Percentiles rank a stretch among this genome's conserved stretches.
Evolutionary conservation across 495 filamentous ascomycete species (phyloP).

Genomic region (Schizothecium vesticola): DNA sequence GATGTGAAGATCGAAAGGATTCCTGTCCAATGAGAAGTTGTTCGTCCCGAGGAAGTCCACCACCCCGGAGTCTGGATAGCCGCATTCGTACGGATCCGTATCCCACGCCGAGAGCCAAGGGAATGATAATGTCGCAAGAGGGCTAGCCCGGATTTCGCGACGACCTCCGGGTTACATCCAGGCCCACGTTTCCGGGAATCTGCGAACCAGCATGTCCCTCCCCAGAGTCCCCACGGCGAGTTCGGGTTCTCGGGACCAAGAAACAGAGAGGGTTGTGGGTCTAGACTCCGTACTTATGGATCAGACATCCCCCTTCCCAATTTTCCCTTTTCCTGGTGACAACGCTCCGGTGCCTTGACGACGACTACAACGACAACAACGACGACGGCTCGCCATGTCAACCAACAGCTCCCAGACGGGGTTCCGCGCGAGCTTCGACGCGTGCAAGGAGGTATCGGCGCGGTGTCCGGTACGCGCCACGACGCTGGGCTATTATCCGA

Average conservation of each 20-base stretch:
- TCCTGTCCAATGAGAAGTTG: not conserved
- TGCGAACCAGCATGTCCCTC: not conserved
- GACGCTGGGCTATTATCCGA: conserved; percentile 65
- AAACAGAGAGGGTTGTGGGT: not conserved
- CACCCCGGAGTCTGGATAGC: not conserved
- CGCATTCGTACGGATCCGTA: not conserved
- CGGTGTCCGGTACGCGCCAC: conserved; percentile 55
- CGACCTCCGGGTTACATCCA: not conserved
- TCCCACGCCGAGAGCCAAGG: not conserved
- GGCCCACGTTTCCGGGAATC: not conserved
- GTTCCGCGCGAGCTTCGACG: conserved; percentile 26
- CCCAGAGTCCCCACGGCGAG: not conserved
- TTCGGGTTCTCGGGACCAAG: not conserved
- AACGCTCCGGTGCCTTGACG: not conserved
- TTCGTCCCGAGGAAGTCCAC: not conserved
- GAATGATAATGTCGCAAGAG: not conserved
- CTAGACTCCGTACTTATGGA: not conserved
- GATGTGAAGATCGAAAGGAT: not conserved
- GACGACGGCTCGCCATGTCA: conserved; percentile 8
- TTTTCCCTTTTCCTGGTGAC: not conserved
- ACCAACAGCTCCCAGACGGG: conserved; percentile 7
- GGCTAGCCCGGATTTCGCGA: not conserved
- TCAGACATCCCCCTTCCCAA: not conserved
- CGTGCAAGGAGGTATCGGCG: conserved; percentile 44
- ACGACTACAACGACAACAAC: not conserved